Conservation (phyloP, 2,329 filamentous ascomycete species). For the Aureobasidium leucospermi region DNA sequence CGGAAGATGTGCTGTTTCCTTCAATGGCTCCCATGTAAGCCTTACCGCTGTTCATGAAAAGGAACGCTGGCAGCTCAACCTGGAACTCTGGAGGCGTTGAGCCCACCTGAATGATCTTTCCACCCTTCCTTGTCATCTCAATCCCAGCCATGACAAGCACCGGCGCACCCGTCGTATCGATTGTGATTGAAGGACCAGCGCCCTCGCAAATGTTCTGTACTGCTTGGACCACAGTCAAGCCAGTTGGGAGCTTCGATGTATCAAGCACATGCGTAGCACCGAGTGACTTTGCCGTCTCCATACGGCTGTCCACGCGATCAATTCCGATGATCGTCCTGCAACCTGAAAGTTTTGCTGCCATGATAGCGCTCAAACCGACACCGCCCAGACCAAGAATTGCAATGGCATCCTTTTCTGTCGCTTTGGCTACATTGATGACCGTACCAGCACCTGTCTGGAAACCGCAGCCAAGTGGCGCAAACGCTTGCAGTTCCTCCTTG, state of each 20-base stretch:
- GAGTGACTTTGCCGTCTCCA: conserved; percentile 33
- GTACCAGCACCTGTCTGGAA: conserved; percentile 40
- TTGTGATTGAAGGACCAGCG: conserved; percentile 37
- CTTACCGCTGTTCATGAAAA: conserved; percentile 42
- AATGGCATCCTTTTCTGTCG: conserved; percentile 30
- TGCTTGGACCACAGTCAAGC: conserved; percentile 28
- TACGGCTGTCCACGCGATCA: conserved; percentile 31
- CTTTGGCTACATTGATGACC: conserved; percentile 34
- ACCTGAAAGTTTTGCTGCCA: conserved; percentile 40
- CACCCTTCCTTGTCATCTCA: conserved; percentile 37
- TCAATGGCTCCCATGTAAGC: conserved; percentile 43
- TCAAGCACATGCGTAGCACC: conserved; percentile 36
- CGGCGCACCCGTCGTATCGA: conserved; percentile 45
- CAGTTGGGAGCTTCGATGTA: conserved; percentile 26
- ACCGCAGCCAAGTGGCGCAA: conserved; percentile 40
- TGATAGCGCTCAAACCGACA: conserved; percentile 41
- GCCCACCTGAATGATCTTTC: conserved; percentile 46
- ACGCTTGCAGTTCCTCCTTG: conserved; percentile 36
- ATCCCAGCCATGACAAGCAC: conserved; percentile 37
- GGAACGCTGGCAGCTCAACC: conserved; percentile 37
- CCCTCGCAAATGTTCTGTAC: conserved; percentile 31
- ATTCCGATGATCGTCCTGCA: conserved; percentile 35
- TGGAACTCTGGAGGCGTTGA: conserved; percentile 37
- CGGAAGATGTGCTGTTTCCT: conserved; percentile 35
- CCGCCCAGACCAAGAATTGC: conserved; percentile 40